Evolutionary conservation across 2,329 filamentous ascomycete genomes (phyloP).

Genomic region (Diaporthe amygdali): DNA sequence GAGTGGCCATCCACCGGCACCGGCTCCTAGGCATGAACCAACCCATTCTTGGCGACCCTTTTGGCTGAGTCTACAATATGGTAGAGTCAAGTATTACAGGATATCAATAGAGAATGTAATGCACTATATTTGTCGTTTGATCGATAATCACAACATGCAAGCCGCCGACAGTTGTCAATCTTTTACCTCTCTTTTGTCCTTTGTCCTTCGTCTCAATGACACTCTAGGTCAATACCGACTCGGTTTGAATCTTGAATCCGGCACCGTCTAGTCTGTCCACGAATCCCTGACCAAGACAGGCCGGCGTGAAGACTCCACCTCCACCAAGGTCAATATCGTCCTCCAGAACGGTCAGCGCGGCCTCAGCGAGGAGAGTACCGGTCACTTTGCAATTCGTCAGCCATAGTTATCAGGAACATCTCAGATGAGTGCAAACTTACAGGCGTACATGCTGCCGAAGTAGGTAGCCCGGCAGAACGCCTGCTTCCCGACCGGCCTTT

Average conservation of each 20-base stretch:
- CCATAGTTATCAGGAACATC: not conserved
- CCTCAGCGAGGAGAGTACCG: slow-evolving; percentile 66
- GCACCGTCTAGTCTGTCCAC: slow-evolving; percentile 65
- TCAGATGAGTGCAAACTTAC: slow-evolving; percentile 47
- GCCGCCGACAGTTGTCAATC: not conserved
- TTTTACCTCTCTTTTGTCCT: not conserved
- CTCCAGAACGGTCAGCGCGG: slow-evolving; percentile 68
- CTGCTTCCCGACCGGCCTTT: slow-evolving; percentile 45
- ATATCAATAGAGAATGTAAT: not conserved
- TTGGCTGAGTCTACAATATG: no score
- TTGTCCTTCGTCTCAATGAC: no score
- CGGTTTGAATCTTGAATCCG: slow-evolving; percentile 68
- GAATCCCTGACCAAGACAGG: slow-evolving; percentile 70
- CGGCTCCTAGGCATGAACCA: no score
- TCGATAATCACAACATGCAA: not conserved
- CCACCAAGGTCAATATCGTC: slow-evolving; percentile 60
- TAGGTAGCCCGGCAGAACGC: slow-evolving; percentile 62
- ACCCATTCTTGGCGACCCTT: no score
- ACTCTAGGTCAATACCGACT: slow-evolving; percentile 42
- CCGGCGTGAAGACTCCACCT: slow-evolving; percentile 75
- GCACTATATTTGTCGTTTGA: not conserved
- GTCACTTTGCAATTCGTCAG: slow-evolving; percentile 56
- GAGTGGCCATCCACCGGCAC: no score
- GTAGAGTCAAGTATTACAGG: not conserved
- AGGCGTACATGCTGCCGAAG: slow-evolving; percentile 67